Evolutionary conservation across 139 green algal genomes (phyloP).

Genomic region (Volvox africanus): DNA sequence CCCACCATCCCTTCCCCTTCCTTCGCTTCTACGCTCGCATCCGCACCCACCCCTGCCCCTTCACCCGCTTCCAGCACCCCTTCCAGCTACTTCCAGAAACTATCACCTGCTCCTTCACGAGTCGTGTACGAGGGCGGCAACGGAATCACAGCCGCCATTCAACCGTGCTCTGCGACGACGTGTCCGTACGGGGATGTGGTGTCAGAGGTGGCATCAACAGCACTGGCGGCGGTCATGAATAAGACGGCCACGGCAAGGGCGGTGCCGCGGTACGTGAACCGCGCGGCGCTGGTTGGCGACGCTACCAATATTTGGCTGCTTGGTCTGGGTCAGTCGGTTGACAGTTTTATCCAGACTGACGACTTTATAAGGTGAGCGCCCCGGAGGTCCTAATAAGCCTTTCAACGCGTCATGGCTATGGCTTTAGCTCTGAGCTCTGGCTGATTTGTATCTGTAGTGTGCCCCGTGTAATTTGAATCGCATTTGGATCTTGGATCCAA

Average conservation of each 20-base stretch:
- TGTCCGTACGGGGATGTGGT: neutral
- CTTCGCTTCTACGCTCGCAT: neutral
- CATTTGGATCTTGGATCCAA: too few relatives aligned
- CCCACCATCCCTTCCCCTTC: too few relatives aligned
- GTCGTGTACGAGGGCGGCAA: neutral
- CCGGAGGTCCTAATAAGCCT: too few relatives aligned
- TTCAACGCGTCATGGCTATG: too few relatives aligned
- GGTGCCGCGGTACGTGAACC: constrained; percentile 12
- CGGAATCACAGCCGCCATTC: neutral
- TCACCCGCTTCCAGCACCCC: neutral
- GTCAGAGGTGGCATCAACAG: too few relatives aligned
- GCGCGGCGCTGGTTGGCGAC: constrained; percentile 13
- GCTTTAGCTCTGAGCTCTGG: too few relatives aligned
- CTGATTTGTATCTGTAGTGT: too few relatives aligned
- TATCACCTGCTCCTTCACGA: neutral
- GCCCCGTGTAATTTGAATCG: too few relatives aligned
- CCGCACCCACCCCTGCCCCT: neutral
- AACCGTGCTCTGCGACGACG: neutral
- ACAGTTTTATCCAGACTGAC: neutral
- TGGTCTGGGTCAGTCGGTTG: too few relatives aligned
- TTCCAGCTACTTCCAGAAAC: neutral
- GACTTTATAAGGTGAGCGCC: neutral
- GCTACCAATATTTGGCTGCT: neutral
- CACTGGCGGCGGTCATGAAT: neutral
- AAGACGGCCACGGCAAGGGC: neutral